Base-by-base conservation (phyloP, 2,329 filamentous ascomycete species). In the Aureobasidium zeae region DNA sequence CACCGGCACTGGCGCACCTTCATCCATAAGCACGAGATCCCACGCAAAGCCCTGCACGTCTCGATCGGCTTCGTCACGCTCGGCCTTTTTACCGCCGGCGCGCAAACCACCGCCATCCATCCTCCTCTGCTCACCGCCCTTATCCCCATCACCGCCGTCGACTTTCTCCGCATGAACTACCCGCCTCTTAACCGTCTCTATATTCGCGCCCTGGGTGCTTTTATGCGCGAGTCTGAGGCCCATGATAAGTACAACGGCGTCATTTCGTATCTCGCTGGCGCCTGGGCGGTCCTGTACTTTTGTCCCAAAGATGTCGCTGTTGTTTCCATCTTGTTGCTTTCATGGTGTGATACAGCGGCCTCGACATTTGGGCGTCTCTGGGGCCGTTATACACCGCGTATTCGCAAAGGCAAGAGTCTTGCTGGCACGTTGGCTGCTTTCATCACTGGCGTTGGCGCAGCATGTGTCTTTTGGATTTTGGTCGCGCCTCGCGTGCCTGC, bases 191-290 rank as follows among this genome's bases (percentile, higher is more conserved):
- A 98, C 63, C 74, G 81, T 26, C 61, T 94, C 45, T 98, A 96
- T 63, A 89, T 96, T 55, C 78, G 75, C 45, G 73, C 77, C 26
- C 67, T 96, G 11, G 91, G 91, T 34, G 86, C 88, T 1, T 72
- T 98, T 54, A 98, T 98, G 91, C 84, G 91, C 44, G 91, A 98
- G 68, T 91, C 83, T 51, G 91, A 98, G 66, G 94, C 89, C 53
- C 59, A 63, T 48, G 74, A 81, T 35, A 86, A 87, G 39, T 98
- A 86, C 73, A 98, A 98, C 61, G 91, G 91, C 41, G 89, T 96
- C 53, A 93, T 98, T 52, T 95, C 85, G 71, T 98, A 96, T 64
- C 77, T 98, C 8, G 75, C 95, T 6, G 91, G 91, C 45, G 81
- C 87, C 20, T 95, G 87, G 79, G 73, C 80, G 22, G 86, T 89